Percentiles rank a stretch among this genome's conserved stretches.
Conservation (phyloP, 257 asterid species). For the Nicotiana attenuata region DNA sequence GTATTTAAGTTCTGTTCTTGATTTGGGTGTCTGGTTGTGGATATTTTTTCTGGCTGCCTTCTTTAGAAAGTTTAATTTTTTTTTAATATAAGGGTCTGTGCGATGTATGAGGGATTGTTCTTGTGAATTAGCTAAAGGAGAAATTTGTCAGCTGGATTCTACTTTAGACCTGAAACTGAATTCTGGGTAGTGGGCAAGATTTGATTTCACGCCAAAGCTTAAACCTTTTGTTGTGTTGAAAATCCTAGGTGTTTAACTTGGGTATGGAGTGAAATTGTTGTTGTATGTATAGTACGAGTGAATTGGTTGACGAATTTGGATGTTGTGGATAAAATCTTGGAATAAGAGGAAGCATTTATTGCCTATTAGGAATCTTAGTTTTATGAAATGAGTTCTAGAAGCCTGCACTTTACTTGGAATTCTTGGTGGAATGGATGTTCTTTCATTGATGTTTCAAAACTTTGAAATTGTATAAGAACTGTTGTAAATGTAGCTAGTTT, state of each 20-base stretch:
- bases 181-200: too few relatives aligned
- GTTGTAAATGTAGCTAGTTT: conserved; percentile 8
- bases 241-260: background rate
- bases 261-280: background rate
- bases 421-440: background rate
- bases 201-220: background rate
- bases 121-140: background rate
- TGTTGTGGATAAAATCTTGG: background rate
- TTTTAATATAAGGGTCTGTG: conserved; percentile 18
- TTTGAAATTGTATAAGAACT: background rate
- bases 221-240: background rate
- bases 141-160: background rate
- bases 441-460: conserved; percentile 7
- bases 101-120: background rate
- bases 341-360: background rate
- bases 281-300: background rate
- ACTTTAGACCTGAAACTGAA: too few relatives aligned
- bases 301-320: background rate
- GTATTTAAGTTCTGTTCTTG: too few relatives aligned
- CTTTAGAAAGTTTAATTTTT: conserved; percentile 14
- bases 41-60: background rate
- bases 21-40: background rate
- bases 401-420: background rate
- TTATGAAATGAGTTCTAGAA: background rate
- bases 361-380: background rate